Evolutionary conservation across 2,329 filamentous ascomycete genomes (phyloP).

Genomic region (Clonostachys sp.): DNA sequence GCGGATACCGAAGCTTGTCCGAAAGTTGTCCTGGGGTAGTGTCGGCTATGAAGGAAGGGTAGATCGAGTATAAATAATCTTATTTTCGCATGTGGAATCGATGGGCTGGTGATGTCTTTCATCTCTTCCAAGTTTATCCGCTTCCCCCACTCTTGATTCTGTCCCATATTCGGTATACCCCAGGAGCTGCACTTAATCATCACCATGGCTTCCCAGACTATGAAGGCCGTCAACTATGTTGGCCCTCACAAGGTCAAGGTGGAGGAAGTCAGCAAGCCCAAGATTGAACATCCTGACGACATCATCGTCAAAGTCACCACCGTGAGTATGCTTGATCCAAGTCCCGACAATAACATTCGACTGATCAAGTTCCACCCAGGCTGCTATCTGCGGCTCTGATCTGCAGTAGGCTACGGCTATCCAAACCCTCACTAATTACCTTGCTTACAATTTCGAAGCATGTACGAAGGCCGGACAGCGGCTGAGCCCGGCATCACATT

Average conservation of each 20-base stretch:
- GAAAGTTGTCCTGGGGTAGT: too few relatives aligned
- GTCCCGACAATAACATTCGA: neutral
- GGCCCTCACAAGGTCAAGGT: slow-evolving; percentile 60
- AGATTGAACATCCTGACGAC: slow-evolving; percentile 60
- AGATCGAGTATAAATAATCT: too few relatives aligned
- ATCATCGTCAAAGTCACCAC: slow-evolving; percentile 63
- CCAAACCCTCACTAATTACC: slow-evolving; percentile 4
- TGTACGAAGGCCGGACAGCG: slow-evolving; percentile 63
- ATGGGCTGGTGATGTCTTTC: neutral
- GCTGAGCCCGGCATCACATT: slow-evolving; percentile 59
- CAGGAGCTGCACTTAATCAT: neutral
- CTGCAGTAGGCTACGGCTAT: slow-evolving; percentile 26
- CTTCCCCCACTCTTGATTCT: neutral
- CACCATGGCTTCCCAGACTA: slow-evolving; percentile 18
- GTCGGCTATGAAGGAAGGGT: too few relatives aligned
- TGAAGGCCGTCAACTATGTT: slow-evolving; percentile 61
- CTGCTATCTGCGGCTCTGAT: slow-evolving; percentile 50
- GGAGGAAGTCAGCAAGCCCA: slow-evolving; percentile 52
- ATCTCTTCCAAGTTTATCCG: neutral
- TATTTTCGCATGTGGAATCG: neutral
- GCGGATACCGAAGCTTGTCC: too few relatives aligned
- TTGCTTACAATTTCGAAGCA: slow-evolving; percentile 30
- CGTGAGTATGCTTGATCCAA: slow-evolving; percentile 24
- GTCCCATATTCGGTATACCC: neutral
- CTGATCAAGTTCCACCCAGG: slow-evolving; percentile 8